These are phyloP conservation scores for Teratosphaeria epicoccoides DNA, from an alignment of 2,329 filamentous ascomycete genomes.

Conservation along the genomic window DNA sequence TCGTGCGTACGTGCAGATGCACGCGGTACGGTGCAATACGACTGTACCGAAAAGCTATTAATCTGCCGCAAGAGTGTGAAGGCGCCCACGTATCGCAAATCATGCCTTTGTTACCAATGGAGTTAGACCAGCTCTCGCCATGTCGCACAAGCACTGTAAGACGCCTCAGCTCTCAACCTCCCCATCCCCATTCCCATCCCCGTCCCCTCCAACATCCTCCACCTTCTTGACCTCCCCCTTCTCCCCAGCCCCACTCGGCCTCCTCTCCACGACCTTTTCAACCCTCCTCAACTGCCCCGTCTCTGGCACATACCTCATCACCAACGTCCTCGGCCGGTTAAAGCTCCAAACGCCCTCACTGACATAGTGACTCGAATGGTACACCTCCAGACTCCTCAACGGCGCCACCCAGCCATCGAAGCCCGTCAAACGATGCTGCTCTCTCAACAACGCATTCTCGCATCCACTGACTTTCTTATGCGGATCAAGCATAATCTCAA, in stretches of 20 bases:
- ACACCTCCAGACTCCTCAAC: constrained; percentile 4
- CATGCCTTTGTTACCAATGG: not conserved
- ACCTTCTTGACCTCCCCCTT: constrained; percentile 28
- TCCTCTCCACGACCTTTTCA: constrained; percentile 26
- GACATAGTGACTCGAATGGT: constrained; percentile 3
- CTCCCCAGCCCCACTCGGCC: constrained; percentile 32
- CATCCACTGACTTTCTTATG: constrained; percentile 2
- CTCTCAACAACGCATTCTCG: constrained; percentile 2
- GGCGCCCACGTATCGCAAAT: no score
- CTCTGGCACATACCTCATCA: constrained; percentile 6
- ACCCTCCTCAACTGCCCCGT: constrained; percentile 25
- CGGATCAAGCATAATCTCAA: constrained; percentile 5
- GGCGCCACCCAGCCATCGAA: not conserved
- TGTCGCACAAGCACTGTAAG: not conserved
- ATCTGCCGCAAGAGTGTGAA: no score
- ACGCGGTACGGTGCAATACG: no score
- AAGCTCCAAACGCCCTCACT: constrained; percentile 5
- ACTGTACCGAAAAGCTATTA: no score
- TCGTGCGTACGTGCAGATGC: no score
- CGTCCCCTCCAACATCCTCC: constrained; percentile 22
- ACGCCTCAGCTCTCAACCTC: not conserved
- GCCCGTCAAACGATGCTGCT: constrained; percentile 5
- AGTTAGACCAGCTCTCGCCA: not conserved
- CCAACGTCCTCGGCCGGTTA: constrained; percentile 3
- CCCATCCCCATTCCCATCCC: not conserved